Evolutionary conservation across 2,329 filamentous ascomycete species (phyloP), one percentile per base, ranked within the genome.

Genomic region (Sordariomycetes sp.): DNA sequence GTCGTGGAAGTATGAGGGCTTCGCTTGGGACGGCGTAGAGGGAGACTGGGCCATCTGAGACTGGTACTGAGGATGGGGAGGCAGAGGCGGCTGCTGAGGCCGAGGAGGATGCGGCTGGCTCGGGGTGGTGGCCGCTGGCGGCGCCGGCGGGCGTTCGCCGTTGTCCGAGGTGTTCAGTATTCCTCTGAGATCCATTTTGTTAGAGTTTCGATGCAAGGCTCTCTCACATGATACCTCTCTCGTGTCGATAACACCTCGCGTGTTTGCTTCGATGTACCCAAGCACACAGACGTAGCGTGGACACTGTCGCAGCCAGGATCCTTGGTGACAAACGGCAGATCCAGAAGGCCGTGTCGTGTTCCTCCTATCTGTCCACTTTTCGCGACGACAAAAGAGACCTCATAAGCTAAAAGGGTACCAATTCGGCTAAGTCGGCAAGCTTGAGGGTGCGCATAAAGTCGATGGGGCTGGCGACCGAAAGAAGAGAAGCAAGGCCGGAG

Each of bases 131-230:
- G 24, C 28, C 51, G 25, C 3, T 22, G 51, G 24, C 25, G 51
- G 64, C 51, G 24, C 8, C 51, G 1, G 68, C 45, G 63, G 67
- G 22, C 65, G 66, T 12, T 67, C 70, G 60, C 69, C 67, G 55
- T 71, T 69, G 60, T 78, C 79, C 39, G 76, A 72, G 24, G 74
- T 71, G 66, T 82, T 83, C 53, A 83, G 68, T 63, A 84, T 77
- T 17, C 74, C 74, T 61, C 72, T 69, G 58, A 81, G 72, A 70
- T 81, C 77, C 78, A 81, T 76, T 57, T 58, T 65, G 60, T 57
- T 32, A 12, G 20, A 51, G 24, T 6, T 51, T 8, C 24, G 13
- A 34, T 6, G 13, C 24, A 15, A 32, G 17, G 24, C 51, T 17
- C n/a, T 52, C 51, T 52, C 51, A 25, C 51, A 52, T 52, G 10